Evolutionary conservation across 495 filamentous ascomycete species (phyloP), one percentile per base, ranked within the genome.

Genomic region (Lasiosphaeris hirsuta): DNA sequence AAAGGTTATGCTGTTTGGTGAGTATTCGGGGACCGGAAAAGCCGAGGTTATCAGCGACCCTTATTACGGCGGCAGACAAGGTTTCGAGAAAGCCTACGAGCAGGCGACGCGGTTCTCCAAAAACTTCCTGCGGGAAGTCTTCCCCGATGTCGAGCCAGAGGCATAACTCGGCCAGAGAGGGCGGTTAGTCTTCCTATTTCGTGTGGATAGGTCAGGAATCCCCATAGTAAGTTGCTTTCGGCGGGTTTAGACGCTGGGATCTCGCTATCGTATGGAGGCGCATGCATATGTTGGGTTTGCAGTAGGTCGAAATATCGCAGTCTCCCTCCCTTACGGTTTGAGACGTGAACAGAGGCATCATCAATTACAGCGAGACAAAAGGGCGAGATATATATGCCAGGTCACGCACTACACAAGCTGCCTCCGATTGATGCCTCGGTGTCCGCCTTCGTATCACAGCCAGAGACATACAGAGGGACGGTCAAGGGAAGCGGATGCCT

Each of bases 1-100:
- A 44, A 75, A 80, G 59, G 81, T 96, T 40, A 86, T 87, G 69
- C 72, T 98, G 34, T 97, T 96, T 72, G 94, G 94, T 30, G 86
- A 92, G 62, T 96, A 87, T 70, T 85, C 85, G 0, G 78, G 86
- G 34, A 86, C 81, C 10, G 81, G 80, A 1, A 79, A 78, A 58
- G 73, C 75, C 47, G 87, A 87, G 36, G 85, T 94, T 66, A 86
- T 97, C n/a, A 75, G 81, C 58, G 94, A 97, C 66, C 94, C 94
- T 8, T 98, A 98, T 67, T 97, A 97, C 74, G 90, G 90, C 8
- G 91, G 82, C 6, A 78, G 76, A 4, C 80, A 90, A 56, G 91
- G 90, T 5, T 98, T 98, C 65, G 86, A 90, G 59, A 83, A 82
- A 64, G 90, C 92, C 33, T 96, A 88, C 69, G 84, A 92, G 69